Evolutionary conservation across 306 rosid genomes (phyloP).

Genomic region (Astragalus glycyphyllos): DNA sequence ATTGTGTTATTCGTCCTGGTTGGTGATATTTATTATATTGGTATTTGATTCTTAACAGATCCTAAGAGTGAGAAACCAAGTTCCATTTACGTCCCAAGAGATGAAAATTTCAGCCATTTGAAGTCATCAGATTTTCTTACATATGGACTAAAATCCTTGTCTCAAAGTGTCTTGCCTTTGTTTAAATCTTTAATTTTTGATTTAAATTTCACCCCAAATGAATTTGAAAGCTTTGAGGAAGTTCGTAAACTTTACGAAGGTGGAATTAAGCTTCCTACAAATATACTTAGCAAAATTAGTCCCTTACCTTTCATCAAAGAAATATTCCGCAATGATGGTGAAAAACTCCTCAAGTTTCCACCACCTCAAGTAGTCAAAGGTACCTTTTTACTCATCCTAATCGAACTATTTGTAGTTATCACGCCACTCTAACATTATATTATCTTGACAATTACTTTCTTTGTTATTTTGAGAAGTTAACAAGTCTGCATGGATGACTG

Average conservation of each 20-base stretch:
- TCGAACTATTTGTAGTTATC: no score
- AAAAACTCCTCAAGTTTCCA: conserved; percentile 58
- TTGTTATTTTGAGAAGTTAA: conserved; percentile 49
- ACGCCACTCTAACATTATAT: no score
- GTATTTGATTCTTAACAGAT: conserved; percentile 48
- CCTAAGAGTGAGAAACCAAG: conserved; percentile 51
- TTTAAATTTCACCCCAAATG: conserved; percentile 41
- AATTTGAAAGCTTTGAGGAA: conserved; percentile 66
- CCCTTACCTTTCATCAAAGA: conserved; percentile 67
- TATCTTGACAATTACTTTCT: not conserved
- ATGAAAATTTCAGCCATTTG: conserved; percentile 44
- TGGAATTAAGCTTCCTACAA: conserved; percentile 57
- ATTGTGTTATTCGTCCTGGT: no score
- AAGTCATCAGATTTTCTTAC: no score
- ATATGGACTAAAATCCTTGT: conserved; percentile 60
- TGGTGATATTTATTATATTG: no score
- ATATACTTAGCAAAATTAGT: conserved; percentile 47
- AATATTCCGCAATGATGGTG: conserved; percentile 69
- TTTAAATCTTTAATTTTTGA: conserved; percentile 45
- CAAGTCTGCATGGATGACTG: conserved; percentile 75
- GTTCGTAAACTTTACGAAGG: conserved; percentile 64
- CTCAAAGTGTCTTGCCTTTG: conserved; percentile 49
- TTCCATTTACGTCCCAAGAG: conserved; percentile 66
- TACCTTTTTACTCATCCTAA: conserved; percentile 2
- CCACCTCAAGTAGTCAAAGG: conserved; percentile 69